Base-by-base conservation (phyloP, 441 rosid species). In the Populus tomentosa region DNA sequence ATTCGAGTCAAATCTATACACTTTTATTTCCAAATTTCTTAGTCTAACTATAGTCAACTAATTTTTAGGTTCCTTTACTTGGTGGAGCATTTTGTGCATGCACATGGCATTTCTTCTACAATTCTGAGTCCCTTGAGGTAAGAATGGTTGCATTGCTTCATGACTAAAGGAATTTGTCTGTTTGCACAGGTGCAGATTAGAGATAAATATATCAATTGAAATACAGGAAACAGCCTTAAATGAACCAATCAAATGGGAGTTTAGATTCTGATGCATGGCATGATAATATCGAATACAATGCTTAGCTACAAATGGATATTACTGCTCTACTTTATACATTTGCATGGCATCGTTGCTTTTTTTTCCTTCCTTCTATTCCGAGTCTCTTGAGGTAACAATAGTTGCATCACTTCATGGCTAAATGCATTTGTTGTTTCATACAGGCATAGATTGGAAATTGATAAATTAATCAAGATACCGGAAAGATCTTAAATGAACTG, bases 81-180 rank as follows among this genome's bases (percentile, higher is more conserved):
- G 99, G 98, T 63, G 97, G 98, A 88, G 98, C 99, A 75, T 89
- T 93, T 72, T 93, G 99, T 71, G 99, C 98, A 32, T 93, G 98
- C 81, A 90, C 98, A 9, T 95, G 98, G 96, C 99, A 92, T 88
- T 95, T 95, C 95, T 95, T 93, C 78, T 95, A 93, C 80, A 93
- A 93, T 78, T 87, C 89, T 10, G 97, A 95, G 80, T 91, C 95
- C 59, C 91, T 95, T 76, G 97, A 95, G 97, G 99, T 95, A 86
- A 80, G 75, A 68, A 73, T 68, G 30, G 56, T 64, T 68, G 36
- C 70, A 9, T 18, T 32, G 35, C 32, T 50, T 36, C 20, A 68
- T 23, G 13, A 28, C 26, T 13, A 68, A 24, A 50, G 9, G 16
- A 20, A 40, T 20, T 56, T 32, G 35, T 53, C 38, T 36, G 7